Evolutionary conservation across 805 yeast species (phyloP).

Genomic region (baker's yeast (Saccharomyces cerevisiae)): DNA sequence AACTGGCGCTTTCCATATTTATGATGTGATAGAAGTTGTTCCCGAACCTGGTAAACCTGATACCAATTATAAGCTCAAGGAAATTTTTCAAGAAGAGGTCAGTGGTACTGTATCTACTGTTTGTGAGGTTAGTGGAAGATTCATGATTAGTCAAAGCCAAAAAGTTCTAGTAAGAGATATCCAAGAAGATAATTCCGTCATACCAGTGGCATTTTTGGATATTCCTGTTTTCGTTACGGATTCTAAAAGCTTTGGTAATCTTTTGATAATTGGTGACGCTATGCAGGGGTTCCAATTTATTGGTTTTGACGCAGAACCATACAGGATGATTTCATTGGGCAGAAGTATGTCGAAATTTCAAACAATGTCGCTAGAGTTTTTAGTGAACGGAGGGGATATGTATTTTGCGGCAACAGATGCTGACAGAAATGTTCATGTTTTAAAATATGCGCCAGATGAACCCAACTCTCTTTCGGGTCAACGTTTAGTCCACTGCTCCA

Average conservation of each 20-base stretch:
- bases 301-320: constrained; percentile 94
- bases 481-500: constrained; percentile 57
- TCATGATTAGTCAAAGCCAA: constrained; percentile 81
- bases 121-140: constrained; percentile 74
- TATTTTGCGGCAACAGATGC: constrained; percentile 62
- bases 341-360: constrained; percentile 60
- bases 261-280: constrained; percentile 75
- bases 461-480: constrained; percentile 76
- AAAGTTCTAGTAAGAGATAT: constrained; percentile 67
- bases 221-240: constrained; percentile 73
- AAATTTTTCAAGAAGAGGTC: constrained; percentile 61
- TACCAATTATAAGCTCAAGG: constrained; percentile 68
- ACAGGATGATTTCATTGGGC: constrained; percentile 69
- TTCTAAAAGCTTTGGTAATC: constrained; percentile 73
- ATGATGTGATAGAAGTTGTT: constrained; percentile 70
- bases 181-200: constrained; percentile 76
- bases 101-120: constrained; percentile 78
- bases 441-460: constrained; percentile 90
- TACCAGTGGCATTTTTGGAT: constrained; percentile 90
- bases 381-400: constrained; percentile 62
- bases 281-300: constrained; percentile 62
- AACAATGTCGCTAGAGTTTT: constrained; percentile 54
- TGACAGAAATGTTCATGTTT: constrained; percentile 54
- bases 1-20: constrained; percentile 67
- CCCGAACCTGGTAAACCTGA: constrained; percentile 88